Percentiles rank a stretch among this genome's conserved stretches.
Evolutionary conservation across 495 filamentous ascomycete genomes (phyloP).

Genomic region (Penicillium cataractarum): DNA sequence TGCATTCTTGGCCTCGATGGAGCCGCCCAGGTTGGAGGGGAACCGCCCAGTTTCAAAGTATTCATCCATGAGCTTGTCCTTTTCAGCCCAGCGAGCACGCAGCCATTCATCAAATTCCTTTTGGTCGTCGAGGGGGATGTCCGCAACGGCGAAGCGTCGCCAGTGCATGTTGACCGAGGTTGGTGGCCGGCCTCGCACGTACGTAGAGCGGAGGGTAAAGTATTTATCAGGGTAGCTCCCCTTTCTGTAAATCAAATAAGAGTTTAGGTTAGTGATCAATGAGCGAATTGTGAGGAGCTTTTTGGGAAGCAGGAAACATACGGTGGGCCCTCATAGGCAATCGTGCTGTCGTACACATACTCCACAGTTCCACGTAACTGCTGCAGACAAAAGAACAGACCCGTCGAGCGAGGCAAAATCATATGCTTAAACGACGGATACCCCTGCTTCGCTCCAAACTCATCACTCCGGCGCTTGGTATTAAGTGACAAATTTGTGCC

Average conservation of each 20-base stretch:
- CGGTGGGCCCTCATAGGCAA: constrained; percentile 71
- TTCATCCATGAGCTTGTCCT: constrained; percentile 62
- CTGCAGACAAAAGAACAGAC: constrained; percentile 64
- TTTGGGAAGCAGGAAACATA: constrained; percentile 39
- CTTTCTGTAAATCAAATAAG: too few relatives aligned
- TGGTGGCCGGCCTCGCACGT: constrained; percentile 66
- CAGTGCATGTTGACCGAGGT: constrained; percentile 74
- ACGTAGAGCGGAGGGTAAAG: constrained; percentile 66
- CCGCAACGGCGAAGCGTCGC: constrained; percentile 60
- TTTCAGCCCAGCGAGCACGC: constrained; percentile 62
- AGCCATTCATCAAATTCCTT: constrained; percentile 63
- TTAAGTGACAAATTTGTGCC: constrained; percentile 68
- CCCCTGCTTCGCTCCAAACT: constrained; percentile 59
- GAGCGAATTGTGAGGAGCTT: background rate
- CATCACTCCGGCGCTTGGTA: constrained; percentile 56
- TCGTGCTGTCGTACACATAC: constrained; percentile 70
- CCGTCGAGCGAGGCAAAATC: constrained; percentile 65
- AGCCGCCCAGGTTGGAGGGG: constrained; percentile 57
- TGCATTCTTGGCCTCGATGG: constrained; percentile 42
- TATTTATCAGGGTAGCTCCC: constrained; percentile 66
- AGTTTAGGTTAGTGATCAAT: constrained; percentile 11
- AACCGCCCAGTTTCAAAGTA: constrained; percentile 63
- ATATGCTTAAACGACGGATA: constrained; percentile 56
- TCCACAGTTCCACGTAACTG: constrained; percentile 63
- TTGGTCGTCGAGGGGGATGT: constrained; percentile 62